phyloP scores from a whole-genome alignment of 2,329 filamentous ascomycete species.

The Camillea tinctor region DNA sequence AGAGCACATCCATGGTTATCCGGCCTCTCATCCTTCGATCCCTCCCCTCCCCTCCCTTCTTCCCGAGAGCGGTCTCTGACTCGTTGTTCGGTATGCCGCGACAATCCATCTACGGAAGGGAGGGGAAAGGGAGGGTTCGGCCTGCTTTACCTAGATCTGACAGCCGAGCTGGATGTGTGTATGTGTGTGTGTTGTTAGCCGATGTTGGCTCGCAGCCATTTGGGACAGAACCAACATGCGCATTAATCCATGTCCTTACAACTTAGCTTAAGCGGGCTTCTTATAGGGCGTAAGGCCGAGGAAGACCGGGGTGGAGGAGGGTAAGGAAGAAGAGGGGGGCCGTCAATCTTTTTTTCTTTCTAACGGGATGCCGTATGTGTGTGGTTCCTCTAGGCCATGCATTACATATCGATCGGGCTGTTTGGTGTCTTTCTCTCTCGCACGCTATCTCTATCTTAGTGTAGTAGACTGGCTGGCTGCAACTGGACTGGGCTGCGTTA shows the following conservation, averaged over 20 bases:
- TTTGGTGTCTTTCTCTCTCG: too few relatives aligned
- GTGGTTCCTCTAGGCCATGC: background rate
- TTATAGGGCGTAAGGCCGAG: background rate
- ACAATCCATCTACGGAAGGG: background rate
- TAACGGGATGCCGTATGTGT: too few relatives aligned
- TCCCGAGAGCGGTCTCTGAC: background rate
- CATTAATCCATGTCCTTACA: background rate
- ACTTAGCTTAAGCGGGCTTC: background rate
- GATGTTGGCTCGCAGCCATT: background rate
- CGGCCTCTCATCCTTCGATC: too few relatives aligned
- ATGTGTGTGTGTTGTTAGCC: background rate
- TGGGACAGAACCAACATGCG: background rate
- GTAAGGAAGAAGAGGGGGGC: too few relatives aligned
- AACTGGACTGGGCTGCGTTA: background rate
- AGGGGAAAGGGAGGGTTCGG: too few relatives aligned
- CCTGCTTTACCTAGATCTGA: background rate
- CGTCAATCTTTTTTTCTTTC: too few relatives aligned
- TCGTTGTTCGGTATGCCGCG: background rate
- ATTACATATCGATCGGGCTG: conserved; percentile 1
- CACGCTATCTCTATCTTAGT: background rate
- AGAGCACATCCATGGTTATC: too few relatives aligned
- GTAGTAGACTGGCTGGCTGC: conserved; percentile 4
- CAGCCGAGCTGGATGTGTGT: background rate
- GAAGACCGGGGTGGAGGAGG: too few relatives aligned
- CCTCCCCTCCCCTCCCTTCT: too few relatives aligned